Evolutionary conservation across 2,329 filamentous ascomycete genomes (phyloP).

Genomic region (Didymellaceae sp.): DNA sequence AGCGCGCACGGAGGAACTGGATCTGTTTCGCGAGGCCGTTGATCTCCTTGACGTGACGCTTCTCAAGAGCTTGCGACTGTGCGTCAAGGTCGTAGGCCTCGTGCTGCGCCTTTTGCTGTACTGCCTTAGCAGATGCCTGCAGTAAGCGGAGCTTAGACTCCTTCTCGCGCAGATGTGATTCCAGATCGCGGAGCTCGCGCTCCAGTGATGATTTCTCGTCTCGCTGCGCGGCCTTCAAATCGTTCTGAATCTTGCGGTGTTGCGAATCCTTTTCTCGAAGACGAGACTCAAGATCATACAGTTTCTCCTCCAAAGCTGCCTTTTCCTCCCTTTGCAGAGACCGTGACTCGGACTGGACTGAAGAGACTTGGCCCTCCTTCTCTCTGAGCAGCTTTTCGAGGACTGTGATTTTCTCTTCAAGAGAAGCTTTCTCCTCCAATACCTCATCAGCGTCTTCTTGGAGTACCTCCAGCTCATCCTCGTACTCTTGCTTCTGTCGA

Average conservation of each 20-base stretch:
- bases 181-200: conserved; percentile 59
- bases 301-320: conserved; percentile 58
- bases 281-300: conserved; percentile 31
- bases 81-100: conserved; percentile 44
- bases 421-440: conserved; percentile 59
- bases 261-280: conserved; percentile 42
- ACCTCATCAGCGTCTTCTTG: conserved; percentile 53
- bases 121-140: conserved; percentile 39
- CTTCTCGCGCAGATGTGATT: conserved; percentile 34
- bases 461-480: conserved; percentile 62
- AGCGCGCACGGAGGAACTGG: conserved; percentile 83
- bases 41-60: conserved; percentile 75
- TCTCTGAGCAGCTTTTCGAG: conserved; percentile 48
- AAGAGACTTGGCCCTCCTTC: conserved; percentile 38
- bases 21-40: conserved; percentile 88
- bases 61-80: conserved; percentile 69
- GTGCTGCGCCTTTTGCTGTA: conserved; percentile 38
- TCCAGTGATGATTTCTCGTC: conserved; percentile 48
- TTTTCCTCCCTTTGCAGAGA: conserved; percentile 65
- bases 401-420: conserved; percentile 63
- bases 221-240: conserved; percentile 43
- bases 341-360: conserved; percentile 47
- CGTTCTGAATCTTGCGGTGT: conserved; percentile 35
- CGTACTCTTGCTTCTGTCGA: conserved; percentile 56
- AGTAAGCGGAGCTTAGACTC: conserved; percentile 34